phyloP scores from a whole-genome alignment of 1,139 yeast genomes.

The Debaryomycetaceae sp. region DNA sequence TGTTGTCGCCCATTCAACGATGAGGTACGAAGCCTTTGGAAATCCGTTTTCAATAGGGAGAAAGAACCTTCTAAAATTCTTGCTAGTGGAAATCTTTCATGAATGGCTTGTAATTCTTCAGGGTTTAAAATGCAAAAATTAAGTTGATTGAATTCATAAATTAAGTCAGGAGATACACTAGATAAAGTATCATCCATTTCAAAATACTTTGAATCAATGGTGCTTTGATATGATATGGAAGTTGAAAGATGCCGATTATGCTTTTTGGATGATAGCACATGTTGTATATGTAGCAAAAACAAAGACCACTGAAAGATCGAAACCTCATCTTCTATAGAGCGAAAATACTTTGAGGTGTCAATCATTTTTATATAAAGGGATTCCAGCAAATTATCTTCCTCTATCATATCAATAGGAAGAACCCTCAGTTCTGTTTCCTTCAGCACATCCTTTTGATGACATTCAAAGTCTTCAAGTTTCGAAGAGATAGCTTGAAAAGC shows the following conservation, averaged over 20 bases:
- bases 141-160: background rate
- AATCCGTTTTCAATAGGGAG: background rate
- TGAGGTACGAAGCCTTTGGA: background rate
- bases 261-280: background rate
- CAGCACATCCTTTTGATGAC: background rate
- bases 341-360: background rate
- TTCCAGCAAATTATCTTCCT: conserved; percentile 1
- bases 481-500: background rate
- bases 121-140: too few species aligned
- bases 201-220: background rate
- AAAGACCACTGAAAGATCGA: background rate
- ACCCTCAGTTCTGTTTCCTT: background rate
- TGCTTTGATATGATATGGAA: background rate
- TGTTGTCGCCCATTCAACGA: background rate
- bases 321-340: background rate
- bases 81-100: background rate
- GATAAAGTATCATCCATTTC: background rate
- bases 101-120: too few species aligned
- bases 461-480: background rate
- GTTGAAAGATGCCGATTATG: background rate
- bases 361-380: background rate
- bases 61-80: too few species aligned
- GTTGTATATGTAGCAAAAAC: too few species aligned
- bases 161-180: background rate
- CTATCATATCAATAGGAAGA: conserved; percentile 1